These are phyloP conservation scores for Samsoniella hepiali DNA, from an alignment of 2,329 filamentous ascomycete genomes.

Conservation along the genomic window DNA sequence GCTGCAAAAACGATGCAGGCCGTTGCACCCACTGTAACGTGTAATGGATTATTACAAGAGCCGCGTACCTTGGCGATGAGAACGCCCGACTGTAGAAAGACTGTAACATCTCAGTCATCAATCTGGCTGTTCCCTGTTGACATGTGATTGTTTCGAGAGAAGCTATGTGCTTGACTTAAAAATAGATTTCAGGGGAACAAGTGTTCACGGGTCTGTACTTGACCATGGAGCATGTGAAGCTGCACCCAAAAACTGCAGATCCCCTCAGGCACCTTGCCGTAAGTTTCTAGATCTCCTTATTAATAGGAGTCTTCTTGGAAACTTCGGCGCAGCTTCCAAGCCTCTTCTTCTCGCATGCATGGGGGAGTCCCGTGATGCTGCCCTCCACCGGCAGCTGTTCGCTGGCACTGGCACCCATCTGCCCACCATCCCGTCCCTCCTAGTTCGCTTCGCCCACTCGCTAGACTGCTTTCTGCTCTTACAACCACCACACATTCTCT, in stretches of 20 bases:
- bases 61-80: too few species aligned
- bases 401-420: not conserved
- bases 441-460: not conserved
- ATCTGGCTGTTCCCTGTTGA: too few species aligned
- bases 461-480: conserved; percentile 8
- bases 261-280: not conserved
- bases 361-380: not conserved
- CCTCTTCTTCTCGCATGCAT: not conserved
- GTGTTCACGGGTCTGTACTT: too few species aligned
- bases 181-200: too few species aligned
- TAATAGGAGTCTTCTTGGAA: not conserved
- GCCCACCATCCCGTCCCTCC: conserved; percentile 1
- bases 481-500: conserved; percentile 4
- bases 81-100: too few species aligned
- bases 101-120: too few species aligned
- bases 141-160: too few species aligned
- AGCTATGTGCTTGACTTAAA: too few species aligned
- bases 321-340: not conserved
- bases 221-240: not conserved
- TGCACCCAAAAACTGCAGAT: not conserved
- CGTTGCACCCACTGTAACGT: too few species aligned
- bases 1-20: not conserved
- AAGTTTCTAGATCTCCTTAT: not conserved
- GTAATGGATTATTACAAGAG: too few species aligned
- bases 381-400: not conserved